Conservation (phyloP, 139 green algal species). For the Chlamydomonas sphaeroides region DNA sequence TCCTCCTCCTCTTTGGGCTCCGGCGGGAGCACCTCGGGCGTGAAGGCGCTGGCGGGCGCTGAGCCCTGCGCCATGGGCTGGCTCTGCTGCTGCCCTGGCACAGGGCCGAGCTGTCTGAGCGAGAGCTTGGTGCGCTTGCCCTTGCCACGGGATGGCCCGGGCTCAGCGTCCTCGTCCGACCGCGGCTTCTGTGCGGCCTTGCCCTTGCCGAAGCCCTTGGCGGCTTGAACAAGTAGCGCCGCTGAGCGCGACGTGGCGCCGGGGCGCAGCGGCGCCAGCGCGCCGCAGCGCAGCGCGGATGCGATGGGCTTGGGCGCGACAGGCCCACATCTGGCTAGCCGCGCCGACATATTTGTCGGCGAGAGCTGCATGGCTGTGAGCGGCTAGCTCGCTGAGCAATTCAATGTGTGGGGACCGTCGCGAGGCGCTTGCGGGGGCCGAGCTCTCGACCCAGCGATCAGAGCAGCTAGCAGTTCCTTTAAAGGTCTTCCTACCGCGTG, state of each 20-base stretch:
- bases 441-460: too few relatives aligned
- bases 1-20: conserved; percentile 46
- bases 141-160: neutral
- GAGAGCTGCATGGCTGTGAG: neutral
- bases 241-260: neutral
- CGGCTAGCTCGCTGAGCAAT: too few relatives aligned
- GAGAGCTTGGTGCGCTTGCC: neutral
- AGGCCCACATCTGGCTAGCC: too few relatives aligned
- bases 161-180: neutral
- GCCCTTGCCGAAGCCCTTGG: conserved; percentile 47
- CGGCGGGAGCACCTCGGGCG: conserved; percentile 2
- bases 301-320: too few relatives aligned
- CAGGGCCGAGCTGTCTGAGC: neutral
- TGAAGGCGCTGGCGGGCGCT: neutral
- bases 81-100: conserved; percentile 24
- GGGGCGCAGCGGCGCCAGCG: neutral
- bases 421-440: too few relatives aligned
- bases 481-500: too few relatives aligned
- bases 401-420: too few relatives aligned
- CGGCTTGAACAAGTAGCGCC: conserved; percentile 21
- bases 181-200: conserved; percentile 23
- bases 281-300: neutral
- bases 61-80: neutral
- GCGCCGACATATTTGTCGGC: too few relatives aligned
- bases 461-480: too few relatives aligned